Percentiles rank a stretch among this genome's conserved stretches.
Evolutionary conservation across 2,329 filamentous ascomycete genomes (phyloP).

Genomic region (Graphium sp.): DNA sequence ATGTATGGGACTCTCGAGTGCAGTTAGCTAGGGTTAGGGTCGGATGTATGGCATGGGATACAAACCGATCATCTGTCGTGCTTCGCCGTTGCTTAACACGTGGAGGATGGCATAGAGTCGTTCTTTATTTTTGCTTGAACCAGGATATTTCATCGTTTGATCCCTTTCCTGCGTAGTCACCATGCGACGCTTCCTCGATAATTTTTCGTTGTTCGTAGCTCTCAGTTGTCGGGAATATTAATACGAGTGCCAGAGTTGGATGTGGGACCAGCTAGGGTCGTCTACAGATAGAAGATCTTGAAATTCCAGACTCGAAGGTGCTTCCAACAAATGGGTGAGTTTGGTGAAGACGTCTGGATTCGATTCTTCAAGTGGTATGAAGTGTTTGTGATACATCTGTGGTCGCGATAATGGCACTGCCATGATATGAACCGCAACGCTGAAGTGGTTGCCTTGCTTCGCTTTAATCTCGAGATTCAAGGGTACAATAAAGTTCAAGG

Average conservation of each 20-base stretch:
- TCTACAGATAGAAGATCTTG: conserved; percentile 72
- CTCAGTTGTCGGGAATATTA: conserved; percentile 50
- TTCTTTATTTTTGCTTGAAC: conserved; percentile 76
- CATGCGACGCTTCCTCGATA: conserved; percentile 9
- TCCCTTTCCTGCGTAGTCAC: conserved; percentile 14
- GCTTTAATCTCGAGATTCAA: too few relatives aligned
- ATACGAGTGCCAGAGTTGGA: conserved; percentile 59
- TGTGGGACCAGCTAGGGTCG: conserved; percentile 66
- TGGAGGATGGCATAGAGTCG: conserved; percentile 67
- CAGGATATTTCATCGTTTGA: conserved; percentile 51
- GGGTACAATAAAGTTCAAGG: too few relatives aligned
- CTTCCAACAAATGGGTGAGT: conserved; percentile 54
- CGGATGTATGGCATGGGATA: neutral
- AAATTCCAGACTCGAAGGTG: conserved; percentile 52
- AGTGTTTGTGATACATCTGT: conserved; percentile 11
- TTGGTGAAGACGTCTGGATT: conserved; percentile 67
- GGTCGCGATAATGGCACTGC: too few relatives aligned
- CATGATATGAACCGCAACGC: too few relatives aligned
- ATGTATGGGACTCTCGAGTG: too few relatives aligned
- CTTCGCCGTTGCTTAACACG: conserved; percentile 51
- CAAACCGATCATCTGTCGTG: conserved; percentile 29
- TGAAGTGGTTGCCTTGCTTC: too few relatives aligned
- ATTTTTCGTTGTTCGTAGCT: conserved; percentile 25
- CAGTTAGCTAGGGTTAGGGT: too few relatives aligned
- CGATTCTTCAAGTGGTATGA: conserved; percentile 29